These are phyloP conservation scores for Jamesozyma hellenica DNA, from an alignment of 805 yeast species.

Conservation along the genomic window DNA sequence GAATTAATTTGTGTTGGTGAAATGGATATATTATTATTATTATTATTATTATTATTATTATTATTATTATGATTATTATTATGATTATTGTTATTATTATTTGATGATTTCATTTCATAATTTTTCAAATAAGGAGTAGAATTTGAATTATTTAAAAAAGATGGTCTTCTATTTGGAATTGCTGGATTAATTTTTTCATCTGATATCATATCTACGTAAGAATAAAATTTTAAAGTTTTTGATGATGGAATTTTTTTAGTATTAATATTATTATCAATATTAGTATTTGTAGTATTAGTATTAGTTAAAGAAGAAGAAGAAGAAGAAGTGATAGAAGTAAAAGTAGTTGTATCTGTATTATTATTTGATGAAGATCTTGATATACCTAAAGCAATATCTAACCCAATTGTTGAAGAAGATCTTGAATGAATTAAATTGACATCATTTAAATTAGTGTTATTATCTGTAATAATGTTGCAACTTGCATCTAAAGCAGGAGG, in stretches of 20 bases:
- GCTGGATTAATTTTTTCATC: constrained; percentile 42
- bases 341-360: constrained; percentile 5
- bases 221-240: constrained; percentile 43
- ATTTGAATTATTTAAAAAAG: constrained; percentile 29
- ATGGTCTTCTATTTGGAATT: constrained; percentile 47
- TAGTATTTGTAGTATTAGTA: constrained; percentile 12
- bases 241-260: background rate
- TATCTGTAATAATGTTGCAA: constrained; percentile 49
- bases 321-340: constrained; percentile 6
- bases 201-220: constrained; percentile 70
- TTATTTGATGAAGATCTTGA: constrained; percentile 24
- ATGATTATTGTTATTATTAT: background rate
- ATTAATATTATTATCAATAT: background rate
- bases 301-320: background rate
- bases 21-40: background rate
- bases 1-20: background rate
- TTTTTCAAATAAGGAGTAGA: constrained; percentile 4
- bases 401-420: constrained; percentile 44
- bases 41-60: constrained; percentile 2
- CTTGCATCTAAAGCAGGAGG: constrained; percentile 81
- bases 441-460: constrained; percentile 49
- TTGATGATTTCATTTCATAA: background rate
- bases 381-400: constrained; percentile 32
- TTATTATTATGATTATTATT: constrained; percentile 9
- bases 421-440: constrained; percentile 63